Conservation (phyloP, 768 basidiomycete genomes). For the Tulasnella sp. region DNA sequence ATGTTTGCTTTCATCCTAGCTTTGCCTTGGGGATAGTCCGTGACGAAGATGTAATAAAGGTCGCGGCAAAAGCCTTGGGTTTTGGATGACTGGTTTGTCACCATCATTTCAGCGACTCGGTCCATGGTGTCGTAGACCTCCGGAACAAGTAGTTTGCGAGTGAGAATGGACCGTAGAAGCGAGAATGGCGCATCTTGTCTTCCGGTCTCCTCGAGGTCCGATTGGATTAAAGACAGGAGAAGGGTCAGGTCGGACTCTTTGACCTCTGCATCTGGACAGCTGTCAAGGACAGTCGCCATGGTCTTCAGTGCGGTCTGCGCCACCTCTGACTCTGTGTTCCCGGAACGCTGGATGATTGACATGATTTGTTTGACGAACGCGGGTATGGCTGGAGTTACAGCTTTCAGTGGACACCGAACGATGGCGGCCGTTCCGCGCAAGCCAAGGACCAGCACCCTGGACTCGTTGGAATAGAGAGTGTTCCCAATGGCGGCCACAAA, state of each 20-base stretch:
- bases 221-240: constrained; percentile 80
- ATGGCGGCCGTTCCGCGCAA: constrained; percentile 81
- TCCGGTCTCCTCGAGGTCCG: constrained; percentile 87
- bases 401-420: constrained; percentile 79
- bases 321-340: constrained; percentile 87
- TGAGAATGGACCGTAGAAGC: constrained; percentile 86
- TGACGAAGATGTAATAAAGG: constrained; percentile 87
- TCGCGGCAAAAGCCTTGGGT: constrained; percentile 92
- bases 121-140: constrained; percentile 99
- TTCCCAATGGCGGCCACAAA: constrained; percentile 89
- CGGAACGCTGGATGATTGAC: constrained; percentile 76
- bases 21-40: constrained; percentile 97
- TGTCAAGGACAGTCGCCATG: constrained; percentile 86
- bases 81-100: constrained; percentile 87
- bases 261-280: constrained; percentile 75
- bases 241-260: constrained; percentile 89
- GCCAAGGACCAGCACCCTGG: constrained; percentile 71
- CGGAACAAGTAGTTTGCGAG: constrained; percentile 88
- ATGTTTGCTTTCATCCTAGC: constrained; percentile 86
- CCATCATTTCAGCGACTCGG: constrained; percentile 85
- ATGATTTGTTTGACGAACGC: constrained; percentile 84
- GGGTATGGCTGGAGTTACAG: constrained; percentile 72
- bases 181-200: constrained; percentile 87
- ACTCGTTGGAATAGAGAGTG: constrained; percentile 81
- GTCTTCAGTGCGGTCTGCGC: constrained; percentile 88